Percentiles rank a stretch among this genome's conserved stretches.
These are phyloP conservation scores for Poa pratensis DNA, from an alignment of 176 grass and related monocot species.

Conservation along the genomic window DNA sequence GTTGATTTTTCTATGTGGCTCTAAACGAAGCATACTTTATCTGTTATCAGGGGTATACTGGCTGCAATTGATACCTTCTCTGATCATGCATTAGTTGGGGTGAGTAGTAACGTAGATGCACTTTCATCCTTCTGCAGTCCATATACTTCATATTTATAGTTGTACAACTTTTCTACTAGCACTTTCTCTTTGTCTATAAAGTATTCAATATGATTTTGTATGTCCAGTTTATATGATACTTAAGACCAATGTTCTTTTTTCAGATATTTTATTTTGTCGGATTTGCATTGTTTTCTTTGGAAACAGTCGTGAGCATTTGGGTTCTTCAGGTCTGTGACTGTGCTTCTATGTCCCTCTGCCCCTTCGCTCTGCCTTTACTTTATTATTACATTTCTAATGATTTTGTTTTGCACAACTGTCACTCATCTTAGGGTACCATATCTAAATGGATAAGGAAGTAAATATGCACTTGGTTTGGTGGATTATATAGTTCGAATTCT, in stretches of 20 bases:
- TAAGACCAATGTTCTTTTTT: slow-evolving; percentile 33
- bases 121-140: neutral
- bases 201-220: slow-evolving; percentile 5
- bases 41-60: slow-evolving; percentile 78
- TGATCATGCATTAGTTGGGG: slow-evolving; percentile 72
- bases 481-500: slow-evolving; percentile 18
- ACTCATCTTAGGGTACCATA: neutral
- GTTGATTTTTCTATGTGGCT: neutral
- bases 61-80: slow-evolving; percentile 89
- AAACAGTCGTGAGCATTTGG: slow-evolving; percentile 84
- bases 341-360: neutral
- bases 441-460: slow-evolving; percentile 19
- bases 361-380: neutral
- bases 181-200: neutral
- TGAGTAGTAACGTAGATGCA: slow-evolving; percentile 50
- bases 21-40: slow-evolving; percentile 32
- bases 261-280: slow-evolving; percentile 91
- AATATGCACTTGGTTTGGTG: neutral
- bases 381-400: neutral
- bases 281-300: slow-evolving; percentile 90
- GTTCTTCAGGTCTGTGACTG: slow-evolving; percentile 81
- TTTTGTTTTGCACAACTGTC: neutral
- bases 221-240: slow-evolving; percentile 16
- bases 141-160: slow-evolving; percentile 17
- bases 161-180: neutral